These are phyloP conservation scores for Acanthamoeba triangularis DNA, from an alignment of 208 protist species.

Conservation along the genomic window DNA sequence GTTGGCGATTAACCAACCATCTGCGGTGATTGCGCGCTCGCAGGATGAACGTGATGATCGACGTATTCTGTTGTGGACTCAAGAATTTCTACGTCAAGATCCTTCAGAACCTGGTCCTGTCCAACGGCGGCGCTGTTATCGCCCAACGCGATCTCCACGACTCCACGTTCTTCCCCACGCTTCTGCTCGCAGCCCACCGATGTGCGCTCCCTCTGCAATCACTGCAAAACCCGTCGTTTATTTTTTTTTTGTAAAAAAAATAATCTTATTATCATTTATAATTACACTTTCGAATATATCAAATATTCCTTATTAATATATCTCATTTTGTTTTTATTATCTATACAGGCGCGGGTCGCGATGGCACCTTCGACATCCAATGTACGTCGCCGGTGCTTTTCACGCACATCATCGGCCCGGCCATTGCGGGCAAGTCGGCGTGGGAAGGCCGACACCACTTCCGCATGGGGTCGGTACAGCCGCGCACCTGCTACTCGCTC, in stretches of 20 bases:
- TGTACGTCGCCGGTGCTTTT: constrained; percentile 44
- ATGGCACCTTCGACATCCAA: constrained; percentile 28
- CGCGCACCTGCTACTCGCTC: constrained; percentile 37
- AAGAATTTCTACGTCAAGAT: constrained; percentile 61
- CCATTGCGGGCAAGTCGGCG: not conserved
- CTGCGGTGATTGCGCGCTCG: not conserved
- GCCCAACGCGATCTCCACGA: constrained; percentile 14
- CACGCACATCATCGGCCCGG: constrained; percentile 59
- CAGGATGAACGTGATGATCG: constrained; percentile 40
- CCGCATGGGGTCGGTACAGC: constrained; percentile 45
- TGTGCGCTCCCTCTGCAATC: not conserved
- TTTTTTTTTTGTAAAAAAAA: too few species aligned
- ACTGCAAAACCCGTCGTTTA: not conserved
- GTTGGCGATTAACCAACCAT: not conserved
- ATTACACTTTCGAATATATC: not conserved
- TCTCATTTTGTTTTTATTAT: too few species aligned
- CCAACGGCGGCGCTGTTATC: constrained; percentile 41
- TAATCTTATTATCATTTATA: not conserved
- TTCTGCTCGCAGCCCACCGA: constrained; percentile 15
- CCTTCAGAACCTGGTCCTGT: constrained; percentile 45
- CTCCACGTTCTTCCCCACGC: constrained; percentile 30
- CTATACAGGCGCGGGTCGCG: not conserved
- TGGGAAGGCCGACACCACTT: constrained; percentile 17
- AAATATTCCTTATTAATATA: not conserved
- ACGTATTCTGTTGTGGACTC: constrained; percentile 51